These are phyloP conservation scores for Nothophytophthora sp. DNA, from an alignment of 352 stramenopile species.

Conservation along the genomic window DNA sequence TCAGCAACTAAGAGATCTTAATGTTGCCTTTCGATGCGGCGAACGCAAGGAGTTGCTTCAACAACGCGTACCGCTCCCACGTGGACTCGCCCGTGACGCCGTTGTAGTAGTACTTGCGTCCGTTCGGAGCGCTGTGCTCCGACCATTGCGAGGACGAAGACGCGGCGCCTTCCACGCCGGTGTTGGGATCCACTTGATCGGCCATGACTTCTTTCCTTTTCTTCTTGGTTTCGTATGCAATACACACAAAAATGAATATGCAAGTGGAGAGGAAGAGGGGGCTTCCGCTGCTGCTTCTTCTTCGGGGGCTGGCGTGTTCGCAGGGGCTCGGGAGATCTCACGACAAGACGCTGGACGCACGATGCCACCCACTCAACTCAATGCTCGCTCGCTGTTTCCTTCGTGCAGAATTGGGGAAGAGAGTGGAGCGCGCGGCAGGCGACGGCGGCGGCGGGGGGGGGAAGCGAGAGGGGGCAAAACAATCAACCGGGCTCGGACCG, in stretches of 20 bases:
- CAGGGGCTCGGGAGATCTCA: no score
- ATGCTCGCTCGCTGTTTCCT: constrained; percentile 9
- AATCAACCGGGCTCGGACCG: constrained; percentile 10
- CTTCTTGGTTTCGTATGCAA: constrained; percentile 37
- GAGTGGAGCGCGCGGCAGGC: neutral
- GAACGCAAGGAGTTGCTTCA: neutral
- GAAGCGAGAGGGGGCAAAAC: constrained; percentile 18
- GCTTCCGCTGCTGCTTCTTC: constrained; percentile 8
- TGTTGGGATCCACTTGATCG: constrained; percentile 61
- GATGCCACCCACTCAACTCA: no score
- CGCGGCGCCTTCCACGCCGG: constrained; percentile 32
- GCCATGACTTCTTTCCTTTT: constrained; percentile 46
- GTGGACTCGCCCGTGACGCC: constrained; percentile 87
- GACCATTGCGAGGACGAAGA: constrained; percentile 71
- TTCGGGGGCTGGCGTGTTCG: constrained; percentile 9
- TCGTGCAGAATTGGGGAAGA: constrained; percentile 22
- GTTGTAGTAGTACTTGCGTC: constrained; percentile 94
- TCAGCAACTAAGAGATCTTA: neutral
- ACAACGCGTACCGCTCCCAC: constrained; percentile 80
- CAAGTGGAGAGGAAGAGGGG: constrained; percentile 12
- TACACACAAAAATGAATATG: constrained; percentile 58
- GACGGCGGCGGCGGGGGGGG: no score
- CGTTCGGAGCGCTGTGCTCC: constrained; percentile 90
- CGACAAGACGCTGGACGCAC: no score
- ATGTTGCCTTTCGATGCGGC: no score